phyloP scores from a whole-genome alignment of 2,329 filamentous ascomycete species.

The Colletotrichum viniferum region DNA sequence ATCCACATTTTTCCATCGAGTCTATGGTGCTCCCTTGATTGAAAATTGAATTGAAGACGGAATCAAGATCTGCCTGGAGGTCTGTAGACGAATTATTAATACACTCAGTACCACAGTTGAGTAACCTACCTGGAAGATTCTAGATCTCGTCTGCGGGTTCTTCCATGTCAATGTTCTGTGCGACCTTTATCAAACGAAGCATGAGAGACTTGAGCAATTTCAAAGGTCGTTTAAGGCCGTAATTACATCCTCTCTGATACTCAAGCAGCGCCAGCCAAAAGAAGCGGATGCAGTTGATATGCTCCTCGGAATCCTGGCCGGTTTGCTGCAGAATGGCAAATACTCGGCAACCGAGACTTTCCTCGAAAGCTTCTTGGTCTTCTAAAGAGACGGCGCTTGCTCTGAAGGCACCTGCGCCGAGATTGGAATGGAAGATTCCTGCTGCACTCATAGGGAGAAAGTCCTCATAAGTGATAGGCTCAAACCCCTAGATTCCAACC shows the following conservation, averaged over 20 bases:
- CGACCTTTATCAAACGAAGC: too few species aligned
- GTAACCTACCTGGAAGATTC: background rate
- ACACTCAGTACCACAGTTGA: background rate
- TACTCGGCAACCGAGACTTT: background rate
- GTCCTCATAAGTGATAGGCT: slow-evolving; percentile 57
- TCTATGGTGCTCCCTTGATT: background rate
- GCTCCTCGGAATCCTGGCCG: rapidly evolving
- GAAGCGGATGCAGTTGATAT: background rate
- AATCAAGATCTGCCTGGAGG: background rate
- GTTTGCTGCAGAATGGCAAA: background rate
- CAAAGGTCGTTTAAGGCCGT: background rate
- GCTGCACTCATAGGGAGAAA: slow-evolving; percentile 57
- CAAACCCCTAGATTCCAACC: slow-evolving; percentile 33
- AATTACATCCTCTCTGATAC: background rate
- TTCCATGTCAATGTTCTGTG: background rate
- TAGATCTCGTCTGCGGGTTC: background rate
- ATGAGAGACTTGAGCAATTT: background rate
- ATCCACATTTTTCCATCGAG: background rate
- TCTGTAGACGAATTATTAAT: background rate
- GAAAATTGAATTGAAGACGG: background rate
- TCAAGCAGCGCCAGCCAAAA: background rate
- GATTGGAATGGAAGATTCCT: slow-evolving; percentile 53
- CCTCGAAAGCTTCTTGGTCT: background rate
- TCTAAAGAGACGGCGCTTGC: background rate
- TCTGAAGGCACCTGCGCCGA: slow-evolving; percentile 17